Percentiles rank a stretch among this genome's conserved stretches.
Evolutionary conservation across 495 filamentous ascomycete genomes (phyloP).

Genomic region (Aeminium ludgeri): DNA sequence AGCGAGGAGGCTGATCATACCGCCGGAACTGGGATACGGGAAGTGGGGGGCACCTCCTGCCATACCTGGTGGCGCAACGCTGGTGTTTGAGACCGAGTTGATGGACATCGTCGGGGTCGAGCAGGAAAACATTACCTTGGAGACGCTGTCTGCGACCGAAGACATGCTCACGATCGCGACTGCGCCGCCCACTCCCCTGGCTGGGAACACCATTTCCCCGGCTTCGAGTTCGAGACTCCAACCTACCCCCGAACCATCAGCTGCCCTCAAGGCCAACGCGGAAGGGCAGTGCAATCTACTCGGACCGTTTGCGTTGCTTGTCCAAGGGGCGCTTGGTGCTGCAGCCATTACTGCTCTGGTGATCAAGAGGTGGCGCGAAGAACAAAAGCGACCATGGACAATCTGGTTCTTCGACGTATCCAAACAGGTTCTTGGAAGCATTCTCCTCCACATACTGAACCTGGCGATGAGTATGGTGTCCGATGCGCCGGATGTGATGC

Average conservation of each 20-base stretch:
- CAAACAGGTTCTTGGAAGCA: constrained; percentile 92
- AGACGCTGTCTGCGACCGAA: background rate
- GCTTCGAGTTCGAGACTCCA: background rate
- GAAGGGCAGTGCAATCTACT: constrained; percentile 61
- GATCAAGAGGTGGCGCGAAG: constrained; percentile 82
- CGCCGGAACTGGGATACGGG: constrained; percentile 75
- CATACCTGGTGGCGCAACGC: constrained; percentile 60
- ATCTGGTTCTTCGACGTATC: constrained; percentile 95
- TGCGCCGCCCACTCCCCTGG: constrained; percentile 2
- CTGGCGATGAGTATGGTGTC: constrained; percentile 91
- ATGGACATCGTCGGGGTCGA: constrained; percentile 69
- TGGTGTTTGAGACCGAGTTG: constrained; percentile 92
- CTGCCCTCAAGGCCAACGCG: constrained; percentile 10
- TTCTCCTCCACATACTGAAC: constrained; percentile 79
- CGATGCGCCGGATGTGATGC: constrained; percentile 30
- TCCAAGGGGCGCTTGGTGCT: constrained; percentile 74
- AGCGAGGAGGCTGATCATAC: constrained; percentile 80
- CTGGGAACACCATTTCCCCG: background rate
- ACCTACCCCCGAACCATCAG: background rate
- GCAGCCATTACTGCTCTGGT: constrained; percentile 74
- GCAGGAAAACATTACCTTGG: constrained; percentile 15
- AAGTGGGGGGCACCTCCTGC: constrained; percentile 47
- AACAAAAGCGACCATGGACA: constrained; percentile 76
- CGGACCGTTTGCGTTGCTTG: constrained; percentile 70
- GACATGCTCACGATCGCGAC: constrained; percentile 7